Evolutionary conservation across 805 yeast species (phyloP), one percentile per base, ranked within the genome.

Genomic region (Myxozyma monticola): DNA sequence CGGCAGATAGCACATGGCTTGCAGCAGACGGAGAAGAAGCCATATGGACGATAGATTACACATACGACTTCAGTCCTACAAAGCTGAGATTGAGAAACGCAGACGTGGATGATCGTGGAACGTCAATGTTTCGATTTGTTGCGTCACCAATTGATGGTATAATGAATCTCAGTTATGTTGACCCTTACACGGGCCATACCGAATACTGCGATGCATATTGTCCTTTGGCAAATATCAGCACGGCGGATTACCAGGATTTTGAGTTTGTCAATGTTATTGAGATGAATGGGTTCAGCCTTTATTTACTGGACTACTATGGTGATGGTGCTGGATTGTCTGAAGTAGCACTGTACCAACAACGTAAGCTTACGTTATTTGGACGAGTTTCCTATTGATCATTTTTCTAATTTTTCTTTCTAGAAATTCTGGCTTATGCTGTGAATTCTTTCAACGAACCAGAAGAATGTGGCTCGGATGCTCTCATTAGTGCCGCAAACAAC

Each of bases 111-210:
- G 73, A 76, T 44, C 80, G 83, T 12, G 71, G 71, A 2, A 64
- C 72, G 2, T 74, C 82, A 42, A 51, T 76, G 6, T 93, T 90
- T 65, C 76, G 96, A 61, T 71, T 93, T 5, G 71, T 84, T 34
- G 82, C 96, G 0, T 69, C 76, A 46, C 97, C 97, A 0, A 76
- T 89, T 10, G 77, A 83, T 59, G 88, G 97, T 57, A 91, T 91
- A 54, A 86, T 93, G 96, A 93, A 93, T 65, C 67, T 93, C 57
- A 81, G 95, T 0, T 93, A 89, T 62, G 71, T 85, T 20, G 91
- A 91, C 63, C 95, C 96, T 2, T 53, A 64, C 0, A 76, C 88
- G 1, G 80, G 84, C 42, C 68, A 73, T n/a, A 43, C 76, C 2
- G 65, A 69, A 14, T 70, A 71, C 63, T 93, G 99, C 72, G 96